These are phyloP conservation scores for Inosperma sp. DNA, from an alignment of 768 basidiomycete species.

Conservation along the genomic window DNA sequence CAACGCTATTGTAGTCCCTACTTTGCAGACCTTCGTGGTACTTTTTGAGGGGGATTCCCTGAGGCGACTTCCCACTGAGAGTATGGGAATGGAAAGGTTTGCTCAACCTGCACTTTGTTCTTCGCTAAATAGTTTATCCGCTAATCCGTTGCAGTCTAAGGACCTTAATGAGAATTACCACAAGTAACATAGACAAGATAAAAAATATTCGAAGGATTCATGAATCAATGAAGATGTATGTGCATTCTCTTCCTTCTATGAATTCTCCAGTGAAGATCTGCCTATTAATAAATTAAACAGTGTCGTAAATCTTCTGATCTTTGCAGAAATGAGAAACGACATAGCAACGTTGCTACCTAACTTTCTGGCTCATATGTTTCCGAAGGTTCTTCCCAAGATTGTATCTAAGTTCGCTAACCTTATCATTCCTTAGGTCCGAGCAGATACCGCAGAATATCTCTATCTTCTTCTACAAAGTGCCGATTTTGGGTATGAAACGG, in stretches of 20 bases:
- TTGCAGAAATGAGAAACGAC: slow-evolving; percentile 42
- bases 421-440: slow-evolving; percentile 53
- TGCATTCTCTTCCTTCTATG: slow-evolving; percentile 13
- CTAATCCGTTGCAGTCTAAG: slow-evolving; percentile 41
- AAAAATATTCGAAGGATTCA: slow-evolving; percentile 83
- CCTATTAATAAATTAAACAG: slow-evolving; percentile 36
- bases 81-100: slow-evolving; percentile 51
- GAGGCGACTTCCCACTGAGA: slow-evolving; percentile 40
- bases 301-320: slow-evolving; percentile 56
- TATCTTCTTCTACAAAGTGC: slow-evolving; percentile 72
- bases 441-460: slow-evolving; percentile 76
- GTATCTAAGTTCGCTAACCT: slow-evolving; percentile 9
- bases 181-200: slow-evolving; percentile 58
- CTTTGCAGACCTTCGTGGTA: slow-evolving; percentile 69
- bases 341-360: slow-evolving; percentile 43
- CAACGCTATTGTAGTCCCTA: slow-evolving; percentile 78
- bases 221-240: slow-evolving; percentile 81
- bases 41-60: slow-evolving; percentile 69
- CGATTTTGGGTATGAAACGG: slow-evolving; percentile 61
- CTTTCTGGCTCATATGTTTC: slow-evolving; percentile 78
- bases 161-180: slow-evolving; percentile 50
- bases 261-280: background rate
- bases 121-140: slow-evolving; percentile 40
- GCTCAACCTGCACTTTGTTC: slow-evolving; percentile 15
- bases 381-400: slow-evolving; percentile 50